These are phyloP conservation scores for Pythium myriotylum DNA, from an alignment of 352 stramenopile genomes.

Conservation along the genomic window DNA sequence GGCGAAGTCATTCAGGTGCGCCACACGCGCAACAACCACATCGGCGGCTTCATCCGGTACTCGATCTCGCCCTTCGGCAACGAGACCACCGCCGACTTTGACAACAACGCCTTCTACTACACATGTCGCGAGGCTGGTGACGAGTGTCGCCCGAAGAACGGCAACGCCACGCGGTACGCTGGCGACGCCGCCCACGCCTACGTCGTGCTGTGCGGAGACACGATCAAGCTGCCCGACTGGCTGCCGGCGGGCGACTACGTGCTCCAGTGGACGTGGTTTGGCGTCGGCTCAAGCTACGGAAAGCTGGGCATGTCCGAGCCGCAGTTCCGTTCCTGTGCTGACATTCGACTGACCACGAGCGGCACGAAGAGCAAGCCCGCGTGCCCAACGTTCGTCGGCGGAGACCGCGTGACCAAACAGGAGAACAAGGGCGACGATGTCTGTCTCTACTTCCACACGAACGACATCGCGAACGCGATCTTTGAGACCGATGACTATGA, in stretches of 20 bases:
- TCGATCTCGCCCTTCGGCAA: constrained; percentile 23
- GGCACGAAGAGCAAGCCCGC: constrained; percentile 12
- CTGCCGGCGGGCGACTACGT: constrained; percentile 25
- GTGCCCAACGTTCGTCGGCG: constrained; percentile 22
- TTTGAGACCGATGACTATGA: constrained; percentile 18
- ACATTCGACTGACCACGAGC: constrained; percentile 16
- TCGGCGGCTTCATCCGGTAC: constrained; percentile 37
- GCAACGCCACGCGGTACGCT: constrained; percentile 17
- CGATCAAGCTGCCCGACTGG: constrained; percentile 17
- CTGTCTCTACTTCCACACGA: constrained; percentile 25
- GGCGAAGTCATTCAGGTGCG: constrained; percentile 27
- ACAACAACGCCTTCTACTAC: constrained; percentile 35
- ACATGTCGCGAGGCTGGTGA: constrained; percentile 28
- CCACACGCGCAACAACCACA: constrained; percentile 37
- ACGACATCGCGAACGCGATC: constrained; percentile 16
- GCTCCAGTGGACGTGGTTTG: constrained; percentile 25
- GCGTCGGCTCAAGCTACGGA: constrained; percentile 21
- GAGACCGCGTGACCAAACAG: constrained; percentile 24
- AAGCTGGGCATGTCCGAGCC: constrained; percentile 14
- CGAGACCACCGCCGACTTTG: constrained; percentile 29
- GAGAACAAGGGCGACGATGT: constrained; percentile 14
- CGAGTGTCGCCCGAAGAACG: constrained; percentile 9
- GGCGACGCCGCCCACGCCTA: constrained; percentile 13
- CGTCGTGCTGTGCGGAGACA: constrained; percentile 22
- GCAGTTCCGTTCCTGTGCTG: constrained; percentile 25